These are phyloP conservation scores for Rhododendron ovatum DNA, from an alignment of 148 eudicot genomes.

Conservation along the genomic window DNA sequence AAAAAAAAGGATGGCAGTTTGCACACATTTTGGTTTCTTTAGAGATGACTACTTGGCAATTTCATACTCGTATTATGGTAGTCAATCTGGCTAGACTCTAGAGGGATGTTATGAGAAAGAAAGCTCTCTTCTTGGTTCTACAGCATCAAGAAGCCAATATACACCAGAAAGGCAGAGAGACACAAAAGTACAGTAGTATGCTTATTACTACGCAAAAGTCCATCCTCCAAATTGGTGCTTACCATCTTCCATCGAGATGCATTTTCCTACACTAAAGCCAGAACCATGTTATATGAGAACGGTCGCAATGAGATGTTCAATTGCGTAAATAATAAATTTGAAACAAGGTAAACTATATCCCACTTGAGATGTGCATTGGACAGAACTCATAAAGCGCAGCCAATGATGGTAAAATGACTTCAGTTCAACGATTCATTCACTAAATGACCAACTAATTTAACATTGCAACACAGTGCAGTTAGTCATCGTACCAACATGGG, in stretches of 20 bases:
- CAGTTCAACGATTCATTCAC: background rate
- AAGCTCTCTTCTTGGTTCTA: background rate
- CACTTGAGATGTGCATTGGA: background rate
- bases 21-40: background rate
- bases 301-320: background rate
- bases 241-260: background rate
- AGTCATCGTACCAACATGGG: background rate
- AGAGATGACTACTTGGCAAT: background rate
- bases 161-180: background rate
- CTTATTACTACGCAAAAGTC: background rate
- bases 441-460: background rate
- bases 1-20: background rate
- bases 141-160: background rate
- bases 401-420: background rate
- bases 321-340: background rate
- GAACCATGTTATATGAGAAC: background rate
- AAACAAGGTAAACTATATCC: background rate
- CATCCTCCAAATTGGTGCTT: background rate
- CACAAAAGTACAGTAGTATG: background rate
- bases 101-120: background rate
- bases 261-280: background rate
- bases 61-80: background rate
- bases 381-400: background rate
- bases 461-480: background rate
- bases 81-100: background rate